Conservation (phyloP, 1,139 yeast species). For the Pichia sp. region DNA sequence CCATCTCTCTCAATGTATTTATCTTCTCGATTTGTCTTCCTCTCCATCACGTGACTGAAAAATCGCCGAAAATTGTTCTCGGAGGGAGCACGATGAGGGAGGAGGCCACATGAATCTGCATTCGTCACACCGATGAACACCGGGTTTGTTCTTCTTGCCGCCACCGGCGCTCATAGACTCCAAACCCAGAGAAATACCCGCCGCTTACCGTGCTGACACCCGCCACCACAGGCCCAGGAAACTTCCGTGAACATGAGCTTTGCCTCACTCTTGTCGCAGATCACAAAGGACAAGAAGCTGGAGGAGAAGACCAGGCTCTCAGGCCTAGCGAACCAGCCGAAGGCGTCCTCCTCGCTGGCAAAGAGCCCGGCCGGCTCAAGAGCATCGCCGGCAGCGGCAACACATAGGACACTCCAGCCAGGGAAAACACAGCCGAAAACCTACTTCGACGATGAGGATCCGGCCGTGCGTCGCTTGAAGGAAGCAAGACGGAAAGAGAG, state of each 20-base stretch:
- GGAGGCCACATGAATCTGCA: too few relatives aligned
- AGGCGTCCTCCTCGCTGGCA: not conserved
- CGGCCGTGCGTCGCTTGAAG: conserved; percentile 57
- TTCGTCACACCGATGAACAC: too few relatives aligned
- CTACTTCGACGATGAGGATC: conserved; percentile 36
- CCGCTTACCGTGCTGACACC: too few relatives aligned
- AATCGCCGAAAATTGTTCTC: not conserved
- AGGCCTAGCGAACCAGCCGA: not conserved
- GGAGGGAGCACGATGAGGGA: too few relatives aligned
- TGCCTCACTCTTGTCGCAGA: conserved; percentile 15
- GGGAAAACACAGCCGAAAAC: not conserved
- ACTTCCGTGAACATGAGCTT: conserved; percentile 6
- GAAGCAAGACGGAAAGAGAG: conserved; percentile 59
- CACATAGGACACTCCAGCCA: too few relatives aligned
- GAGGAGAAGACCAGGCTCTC: conserved; percentile 7
- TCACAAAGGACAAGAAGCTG: conserved; percentile 24
- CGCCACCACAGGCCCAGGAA: not conserved
- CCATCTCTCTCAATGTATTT: too few relatives aligned
- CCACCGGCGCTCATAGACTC: too few relatives aligned
- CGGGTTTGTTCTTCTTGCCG: too few relatives aligned
- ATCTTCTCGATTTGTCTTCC: too few relatives aligned
- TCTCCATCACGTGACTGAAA: not conserved
- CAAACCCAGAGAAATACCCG: too few relatives aligned
- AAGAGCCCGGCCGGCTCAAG: not conserved
- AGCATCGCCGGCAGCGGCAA: too few relatives aligned